Base-by-base conservation (phyloP, 2,329 filamentous ascomycete species). In the Fusarium nisikadoi region DNA sequence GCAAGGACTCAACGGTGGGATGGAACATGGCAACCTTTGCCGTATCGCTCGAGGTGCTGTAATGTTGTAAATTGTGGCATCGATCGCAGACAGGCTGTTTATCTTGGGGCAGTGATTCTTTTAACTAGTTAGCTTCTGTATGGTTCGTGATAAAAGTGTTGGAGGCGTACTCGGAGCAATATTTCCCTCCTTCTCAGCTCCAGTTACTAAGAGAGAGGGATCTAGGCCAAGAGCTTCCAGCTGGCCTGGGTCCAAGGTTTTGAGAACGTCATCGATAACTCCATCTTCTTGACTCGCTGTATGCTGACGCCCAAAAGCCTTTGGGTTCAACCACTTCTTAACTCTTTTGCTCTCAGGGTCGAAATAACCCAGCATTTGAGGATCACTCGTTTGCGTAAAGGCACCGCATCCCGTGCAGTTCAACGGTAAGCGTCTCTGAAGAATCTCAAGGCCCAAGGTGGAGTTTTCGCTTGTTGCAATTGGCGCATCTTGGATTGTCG, bases 11-110 rank as follows among this genome's bases (percentile, higher is more conserved):
- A 70, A 98, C 87, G 2, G 91, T 92, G 0, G 96, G 96, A 78
- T 97, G 94, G 61, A 89, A 87, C 75, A 97, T 95, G 10, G 93
- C 87, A 20, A 88, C 83, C 62, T 78, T 79, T 23, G 80, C 76
- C 5, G 78, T 77, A 16, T 75, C 72, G 43, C 78, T 77, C 12
- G 92, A 93, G 20, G 86, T 85, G 67, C 90, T 89, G 79, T 98
- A 92, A 80, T 98, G 91, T 27, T 92, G 81, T 31, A 99, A 86
- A 38, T 90, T 87, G 80, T 98, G 94, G 77, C 96, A 99, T 77
- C 96, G 90, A 74, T 96, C 92, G 82, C 96, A 99, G 11, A 97
- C 82, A 3, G 93, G 93, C 6, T 83, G 76, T 62, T 83, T 83
- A 5, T 78, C 76, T 8, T 62, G 57, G 6, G 57, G 52, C 19